Conservation (phyloP, 1,284 basidiomycete species). For the Sanghuangporus weigelae region DNA sequence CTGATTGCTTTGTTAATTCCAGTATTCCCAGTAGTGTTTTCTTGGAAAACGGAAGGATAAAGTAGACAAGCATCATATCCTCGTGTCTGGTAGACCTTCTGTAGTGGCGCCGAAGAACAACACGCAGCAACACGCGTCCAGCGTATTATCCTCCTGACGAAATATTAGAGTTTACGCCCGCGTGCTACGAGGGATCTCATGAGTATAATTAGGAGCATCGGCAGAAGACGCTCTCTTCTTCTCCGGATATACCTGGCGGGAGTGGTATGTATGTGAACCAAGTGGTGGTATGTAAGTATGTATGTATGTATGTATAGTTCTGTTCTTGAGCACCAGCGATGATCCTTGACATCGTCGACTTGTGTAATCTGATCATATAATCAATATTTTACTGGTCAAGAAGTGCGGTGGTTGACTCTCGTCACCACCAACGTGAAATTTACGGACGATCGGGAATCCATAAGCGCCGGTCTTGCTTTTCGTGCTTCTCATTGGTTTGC, state of each 20-base stretch:
- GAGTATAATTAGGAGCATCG: background rate
- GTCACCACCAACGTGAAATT: background rate
- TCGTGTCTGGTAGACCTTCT: background rate
- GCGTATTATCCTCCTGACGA: background rate
- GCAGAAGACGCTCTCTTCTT: too few relatives aligned
- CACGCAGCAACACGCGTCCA: background rate
- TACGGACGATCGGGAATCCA: background rate
- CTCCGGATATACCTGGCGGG: too few relatives aligned
- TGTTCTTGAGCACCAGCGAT: background rate
- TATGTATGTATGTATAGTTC: too few relatives aligned
- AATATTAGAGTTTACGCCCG: background rate
- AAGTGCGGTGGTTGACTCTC: background rate
- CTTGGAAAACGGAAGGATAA: background rate
- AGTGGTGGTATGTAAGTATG: too few relatives aligned
- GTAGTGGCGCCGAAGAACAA: constrained; percentile 1
- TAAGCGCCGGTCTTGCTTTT: background rate
- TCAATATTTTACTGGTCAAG: background rate
- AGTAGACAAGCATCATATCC: background rate
- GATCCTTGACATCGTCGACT: constrained; percentile 2
- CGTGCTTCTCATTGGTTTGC: background rate
- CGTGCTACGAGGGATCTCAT: background rate
- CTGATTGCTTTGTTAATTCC: background rate
- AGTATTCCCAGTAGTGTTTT: background rate
- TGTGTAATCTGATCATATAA: background rate
- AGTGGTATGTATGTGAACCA: too few relatives aligned